Evolutionary conservation across 345 rosid species (phyloP), one percentile per base, ranked within the genome.

Genomic region (Sonneratia alba): DNA sequence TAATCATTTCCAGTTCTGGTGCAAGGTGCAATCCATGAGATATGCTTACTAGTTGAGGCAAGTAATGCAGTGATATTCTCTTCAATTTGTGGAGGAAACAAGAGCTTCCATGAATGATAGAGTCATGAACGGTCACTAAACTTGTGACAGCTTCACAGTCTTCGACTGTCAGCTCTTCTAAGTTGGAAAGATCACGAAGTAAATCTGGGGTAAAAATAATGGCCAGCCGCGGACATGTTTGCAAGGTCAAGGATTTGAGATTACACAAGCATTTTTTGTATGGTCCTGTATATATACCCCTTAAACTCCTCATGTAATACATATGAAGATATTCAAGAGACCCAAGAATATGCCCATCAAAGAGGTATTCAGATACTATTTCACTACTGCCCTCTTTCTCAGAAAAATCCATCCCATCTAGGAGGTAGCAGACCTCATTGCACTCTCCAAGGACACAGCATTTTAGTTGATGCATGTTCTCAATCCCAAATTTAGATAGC

Each of bases 361-460:
- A 71, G n/a, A 21, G 7, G 53, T 51, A n/a, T 36, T 47, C 69
- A 22, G 59, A 16, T 12, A 36, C 51, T 21, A 59, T 24, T 66
- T 53, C 42, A 6, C 2, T 53, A 1, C 22, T 67, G 38, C 18
- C 37, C 19, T 56, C 49, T 32, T 36, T 56, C 37, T 67, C 72
- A 1, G 43, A 6, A 18, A 24, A 12, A 24, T 59, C 61, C 3
- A 0, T 48, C 12, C 74, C 80, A 61, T 76, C 77, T 12, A 72
- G 36, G 3, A 82, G 36, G 18, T 43, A 74, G 45, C 68, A 65
- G 45, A 77, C 18, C 51, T 72, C 43, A 38, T 72, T 74, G 69
- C 82, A 82, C 37, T 82, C 77, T 6, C 73, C 80, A 14, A 74
- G 22, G 66, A 82, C 27, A 19, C 85, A 79, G 24, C 75, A 72